Evolutionary conservation across 2,329 filamentous ascomycete genomes (phyloP), one percentile per base, ranked within the genome.

Genomic region (Epichloe aotearoae): DNA sequence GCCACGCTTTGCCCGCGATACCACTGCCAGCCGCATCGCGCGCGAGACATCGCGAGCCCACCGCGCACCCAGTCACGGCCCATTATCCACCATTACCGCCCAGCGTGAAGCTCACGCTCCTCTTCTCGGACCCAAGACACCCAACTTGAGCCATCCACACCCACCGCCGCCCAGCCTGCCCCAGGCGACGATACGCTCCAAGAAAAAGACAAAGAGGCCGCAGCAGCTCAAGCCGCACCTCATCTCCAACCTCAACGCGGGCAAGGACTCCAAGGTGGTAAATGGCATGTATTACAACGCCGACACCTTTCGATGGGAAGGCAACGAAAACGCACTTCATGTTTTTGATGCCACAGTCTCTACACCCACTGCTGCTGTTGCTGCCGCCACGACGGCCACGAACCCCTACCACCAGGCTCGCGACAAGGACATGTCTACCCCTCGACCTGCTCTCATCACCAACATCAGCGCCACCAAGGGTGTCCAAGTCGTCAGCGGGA

Each of bases 211-310:
- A 33, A 79, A 75, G 53, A 71, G 73, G 33, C 76, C 77, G 20
- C 79, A 83, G 59, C 82, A 87, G 61, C 64, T 73, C 56, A 93
- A 91, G 65, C 93, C 93, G 50, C 86, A 91, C 58, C 74, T 98
- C 54, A 97, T 97, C 62, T 85, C 90, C 53, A 88, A 90, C 55
- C 77, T 96, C 64, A 82, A 79, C 57, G 75, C 77, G 39, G 77
- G 82, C 54, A 87, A 85, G 59, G 84, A 88, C 58, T 75, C 84
- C 36, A 95, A 91, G 73, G 83, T 88, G 94, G 75, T 73, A 81
- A 73, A 47, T 56, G 93, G 91, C 56, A 98, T 98, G 93, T 84
- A 82, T 50, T 98, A 95, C 65, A 97, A 98, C 62, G 88, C 93
- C 6, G 73, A 77, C 30, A 86, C 87, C 8, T 93, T 83, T 62